Percentiles rank a stretch among this genome's conserved stretches.
Evolutionary conservation across 352 stramenopile species (phyloP).

Genomic region (Pythium grandisporangium): DNA sequence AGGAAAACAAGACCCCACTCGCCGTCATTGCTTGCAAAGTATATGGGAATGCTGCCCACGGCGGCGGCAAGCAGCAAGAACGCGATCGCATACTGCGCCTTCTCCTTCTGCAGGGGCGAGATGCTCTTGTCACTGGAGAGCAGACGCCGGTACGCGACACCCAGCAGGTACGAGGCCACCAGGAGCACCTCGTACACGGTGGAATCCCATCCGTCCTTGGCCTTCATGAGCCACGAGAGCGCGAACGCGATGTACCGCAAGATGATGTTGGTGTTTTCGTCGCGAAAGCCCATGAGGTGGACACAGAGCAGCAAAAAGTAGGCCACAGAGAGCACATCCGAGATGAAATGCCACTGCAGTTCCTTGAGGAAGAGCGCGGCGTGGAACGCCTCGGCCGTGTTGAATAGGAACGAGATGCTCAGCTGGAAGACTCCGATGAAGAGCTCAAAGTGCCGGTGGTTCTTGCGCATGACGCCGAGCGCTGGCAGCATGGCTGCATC

Average conservation of each 20-base stretch:
- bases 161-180: slow-evolving; percentile 39
- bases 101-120: slow-evolving; percentile 38
- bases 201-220: slow-evolving; percentile 74
- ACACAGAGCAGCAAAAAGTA: slow-evolving; percentile 83
- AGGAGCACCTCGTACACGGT: slow-evolving; percentile 64
- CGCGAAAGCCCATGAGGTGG: slow-evolving; percentile 74
- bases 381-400: slow-evolving; percentile 65
- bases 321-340: slow-evolving; percentile 76
- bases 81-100: slow-evolving; percentile 38
- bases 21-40: slow-evolving; percentile 26
- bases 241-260: slow-evolving; percentile 82
- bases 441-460: slow-evolving; percentile 84
- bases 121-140: slow-evolving; percentile 32
- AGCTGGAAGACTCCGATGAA: slow-evolving; percentile 84
- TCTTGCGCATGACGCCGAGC: slow-evolving; percentile 69
- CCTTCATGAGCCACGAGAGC: slow-evolving; percentile 76
- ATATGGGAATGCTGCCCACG: slow-evolving; percentile 37
- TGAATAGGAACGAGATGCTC: slow-evolving; percentile 74
- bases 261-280: slow-evolving; percentile 80
- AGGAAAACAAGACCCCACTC: slow-evolving; percentile 37
- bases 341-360: slow-evolving; percentile 82
- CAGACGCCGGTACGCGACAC: slow-evolving; percentile 44
- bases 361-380: slow-evolving; percentile 56
- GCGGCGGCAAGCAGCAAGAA: slow-evolving; percentile 31
- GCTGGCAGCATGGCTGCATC: slow-evolving; percentile 68